Conservation (phyloP, 176 grass and related monocot genomes). For the Zoysia pacifica region DNA sequence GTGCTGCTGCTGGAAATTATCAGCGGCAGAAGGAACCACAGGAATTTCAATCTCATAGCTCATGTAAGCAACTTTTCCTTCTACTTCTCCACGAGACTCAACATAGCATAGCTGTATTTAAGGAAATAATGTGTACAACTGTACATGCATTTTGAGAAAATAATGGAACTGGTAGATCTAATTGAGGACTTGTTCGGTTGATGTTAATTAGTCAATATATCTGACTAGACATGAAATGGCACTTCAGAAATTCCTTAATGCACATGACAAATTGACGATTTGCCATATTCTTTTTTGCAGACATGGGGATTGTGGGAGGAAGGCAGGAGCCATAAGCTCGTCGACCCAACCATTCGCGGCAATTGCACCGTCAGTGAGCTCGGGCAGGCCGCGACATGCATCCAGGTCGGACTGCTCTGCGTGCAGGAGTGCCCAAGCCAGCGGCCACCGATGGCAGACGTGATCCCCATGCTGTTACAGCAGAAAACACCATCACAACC, state of each 20-base stretch:
- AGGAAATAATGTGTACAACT: background rate
- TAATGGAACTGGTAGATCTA: background rate
- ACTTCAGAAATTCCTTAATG: background rate
- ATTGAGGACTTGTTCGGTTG: too few relatives aligned
- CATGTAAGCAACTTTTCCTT: conserved; percentile 17
- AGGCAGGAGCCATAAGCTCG: conserved; percentile 15
- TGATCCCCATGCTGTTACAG: conserved; percentile 39
- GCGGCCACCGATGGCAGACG: conserved; percentile 28
- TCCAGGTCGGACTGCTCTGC: conserved; percentile 45
- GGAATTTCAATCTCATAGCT: conserved; percentile 37
- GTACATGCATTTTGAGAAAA: background rate
- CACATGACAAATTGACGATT: background rate
- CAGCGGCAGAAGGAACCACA: conserved; percentile 37
- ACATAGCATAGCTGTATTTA: background rate
- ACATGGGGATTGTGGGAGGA: conserved; percentile 42
- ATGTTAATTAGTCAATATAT: too few relatives aligned
- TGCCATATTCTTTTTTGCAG: background rate
- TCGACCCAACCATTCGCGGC: conserved; percentile 18
- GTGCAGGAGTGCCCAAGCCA: conserved; percentile 45
- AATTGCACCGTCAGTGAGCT: conserved; percentile 18
- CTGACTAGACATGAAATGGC: background rate
- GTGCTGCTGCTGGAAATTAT: conserved; percentile 69
- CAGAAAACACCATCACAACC: conserved; percentile 4
- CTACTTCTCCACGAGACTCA: background rate
- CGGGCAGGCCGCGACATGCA: conserved; percentile 21